Base-by-base conservation (phyloP, 2,329 filamentous ascomycete species). In the Fonsecaea pedrosoi region DNA sequence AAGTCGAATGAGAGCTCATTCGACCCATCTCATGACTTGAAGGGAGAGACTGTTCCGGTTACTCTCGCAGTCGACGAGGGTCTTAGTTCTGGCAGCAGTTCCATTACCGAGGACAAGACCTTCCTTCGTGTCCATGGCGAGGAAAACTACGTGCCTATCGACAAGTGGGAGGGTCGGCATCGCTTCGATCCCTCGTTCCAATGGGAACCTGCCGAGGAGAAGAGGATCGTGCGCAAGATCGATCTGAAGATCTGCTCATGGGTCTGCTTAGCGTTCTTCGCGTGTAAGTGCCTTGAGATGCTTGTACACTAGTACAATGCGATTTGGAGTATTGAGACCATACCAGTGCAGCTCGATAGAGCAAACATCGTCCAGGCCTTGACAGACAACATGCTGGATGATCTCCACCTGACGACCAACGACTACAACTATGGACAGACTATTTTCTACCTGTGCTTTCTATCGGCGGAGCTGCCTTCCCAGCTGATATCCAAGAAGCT, bases 331-430 rank as follows among this genome's bases (percentile, higher is more conserved):
- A 50, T 50, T 50, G 21, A 50, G 12, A 25, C 6, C 12, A 50
- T 50, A 50, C 25, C 45, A 50, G 45, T 88, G 1, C 84, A 88
- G 71, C 77, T 88, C 2, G 86, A 88, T 72, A 80, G 87, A 50
- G 85, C 85, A 37, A 89, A 89, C 71, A 78, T 89, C 15, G 69
- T 65, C 62, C 87, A 86, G 69, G 86, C 86, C 2, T 76, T 87
- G 40, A 84, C 84, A 3, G 86, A 89, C 72, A 83, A 86, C 71
- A 77, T 89, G 64, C 79, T 90, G 30, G 71, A 73, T 48, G 76
- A 79, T 56, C 67, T 78, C 21, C 69, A 71, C n/a, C 34, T 78
- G 21, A 73, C 71, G 25, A 77, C 75, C 2, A 75, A 78, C 62
- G 59, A 75, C 30, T 75, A 73, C 53, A 76, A 77, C 45, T 75